A percentile compares a stretch with the other conserved stretches of the same genome.
Evolutionary conservation across 2,329 filamentous ascomycete genomes (phyloP).

Genomic region (Nannizziopsis arthrosporioides): DNA sequence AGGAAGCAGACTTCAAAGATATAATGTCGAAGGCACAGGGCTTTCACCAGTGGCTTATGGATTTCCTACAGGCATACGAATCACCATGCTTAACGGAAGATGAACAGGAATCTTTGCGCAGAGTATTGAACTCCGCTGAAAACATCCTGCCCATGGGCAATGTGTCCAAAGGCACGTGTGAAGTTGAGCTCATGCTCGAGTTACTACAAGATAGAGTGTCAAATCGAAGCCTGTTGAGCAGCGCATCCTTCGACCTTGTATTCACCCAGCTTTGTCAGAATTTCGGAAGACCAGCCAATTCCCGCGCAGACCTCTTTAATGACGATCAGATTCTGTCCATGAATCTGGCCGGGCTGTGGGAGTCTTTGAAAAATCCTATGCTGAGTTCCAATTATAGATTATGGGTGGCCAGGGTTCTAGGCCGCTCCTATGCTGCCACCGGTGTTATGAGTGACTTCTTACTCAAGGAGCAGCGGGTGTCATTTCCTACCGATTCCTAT

Average conservation of each 20-base stretch:
- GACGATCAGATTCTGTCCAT: conserved; percentile 52
- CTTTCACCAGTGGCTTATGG: conserved; percentile 69
- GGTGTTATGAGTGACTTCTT: conserved; percentile 47
- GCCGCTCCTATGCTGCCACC: conserved; percentile 67
- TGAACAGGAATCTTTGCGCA: conserved; percentile 49
- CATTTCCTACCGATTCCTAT: conserved; percentile 8
- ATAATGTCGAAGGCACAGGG: conserved; percentile 63
- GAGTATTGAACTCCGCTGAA: conserved; percentile 58
- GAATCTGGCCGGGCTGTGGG: conserved; percentile 60
- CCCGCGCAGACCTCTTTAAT: conserved; percentile 55
- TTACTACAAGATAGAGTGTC: conserved; percentile 62
- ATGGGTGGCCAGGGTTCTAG: conserved; percentile 78
- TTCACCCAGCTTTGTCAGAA: conserved; percentile 53
- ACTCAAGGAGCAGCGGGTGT: conserved; percentile 30
- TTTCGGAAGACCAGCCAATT: conserved; percentile 52
- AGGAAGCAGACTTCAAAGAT: conserved; percentile 67
- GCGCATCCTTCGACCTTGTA: conserved; percentile 44
- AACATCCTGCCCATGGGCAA: conserved; percentile 57
- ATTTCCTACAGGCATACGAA: conserved; percentile 54
- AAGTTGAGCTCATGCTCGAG: conserved; percentile 67
- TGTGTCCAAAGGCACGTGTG: conserved; percentile 56
- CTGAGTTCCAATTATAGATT: conserved; percentile 59
- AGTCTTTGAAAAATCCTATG: conserved; percentile 55
- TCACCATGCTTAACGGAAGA: conserved; percentile 40
- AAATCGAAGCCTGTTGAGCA: conserved; percentile 56